Evolutionary conservation across 768 basidiomycete genomes (phyloP), one percentile per base, ranked within the genome.

Genomic region (Pleurotus cornucopiae): DNA sequence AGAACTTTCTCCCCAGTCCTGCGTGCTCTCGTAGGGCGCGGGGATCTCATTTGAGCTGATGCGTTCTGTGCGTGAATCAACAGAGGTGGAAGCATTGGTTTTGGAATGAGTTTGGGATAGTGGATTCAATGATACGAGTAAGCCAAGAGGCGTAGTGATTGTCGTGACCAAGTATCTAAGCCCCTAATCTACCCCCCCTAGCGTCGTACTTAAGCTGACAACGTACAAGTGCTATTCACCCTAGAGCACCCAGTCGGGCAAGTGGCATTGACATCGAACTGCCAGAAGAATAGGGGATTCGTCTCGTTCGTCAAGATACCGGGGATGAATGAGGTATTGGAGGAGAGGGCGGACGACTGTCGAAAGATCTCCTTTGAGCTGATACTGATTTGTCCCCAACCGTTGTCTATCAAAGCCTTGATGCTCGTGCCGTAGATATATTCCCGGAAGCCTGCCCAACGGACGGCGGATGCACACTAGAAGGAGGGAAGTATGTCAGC

Each of bases 351-450:
- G 21, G 55, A 61, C 2, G 60, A 61, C 49, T 61, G 49, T 20
- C 41, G 41, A 48, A 63, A 61, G 1, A 63, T 18, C 37, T 63
- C 60, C 21, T 57, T 13, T 12, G 60, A 59, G 6, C 57, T 14
- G 4, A 62, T 47, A 2, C 61, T 57, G 30, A 63, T 63, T 21
- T 63, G 62, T 2, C 18, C 58, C 62, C 62, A 63, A n/a, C 62
- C 62, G 5, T 55, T 40, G 20, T 45, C 25, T 1, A 63, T 47
- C 3, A 63, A 56, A 5, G 55, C 58, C 21, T 59, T 45, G 40
- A 63, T 57, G 47, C 57, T 61, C 2, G 60, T 63, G 5, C 62
- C 62, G 41, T 57, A 63, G 30, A 63, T 63, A 40, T 63, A 63
- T 26, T 63, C 62, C 25, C 60, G 56, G 40, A 63, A 61, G 2